Percentiles rank a stretch among this genome's conserved stretches.
These are phyloP conservation scores for Penicillium mononematosum DNA, from an alignment of 495 filamentous ascomycete species.

Conservation along the genomic window DNA sequence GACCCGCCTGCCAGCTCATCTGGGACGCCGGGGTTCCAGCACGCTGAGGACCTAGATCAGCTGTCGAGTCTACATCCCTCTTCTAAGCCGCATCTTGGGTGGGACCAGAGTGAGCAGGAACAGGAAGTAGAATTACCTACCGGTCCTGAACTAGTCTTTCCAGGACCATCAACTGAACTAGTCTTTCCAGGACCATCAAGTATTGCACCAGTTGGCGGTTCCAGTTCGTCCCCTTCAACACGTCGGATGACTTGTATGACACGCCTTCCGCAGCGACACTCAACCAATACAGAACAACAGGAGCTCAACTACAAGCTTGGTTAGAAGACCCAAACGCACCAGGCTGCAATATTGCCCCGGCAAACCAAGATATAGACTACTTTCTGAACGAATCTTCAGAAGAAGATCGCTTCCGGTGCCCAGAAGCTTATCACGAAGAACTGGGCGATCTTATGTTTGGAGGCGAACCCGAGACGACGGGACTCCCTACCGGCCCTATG, in stretches of 20 bases:
- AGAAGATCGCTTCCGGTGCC: too few species aligned
- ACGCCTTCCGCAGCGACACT: neutral
- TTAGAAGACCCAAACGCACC: neutral
- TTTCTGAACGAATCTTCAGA: neutral
- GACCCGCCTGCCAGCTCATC: too few species aligned
- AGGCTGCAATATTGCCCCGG: neutral
- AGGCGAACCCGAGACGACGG: neutral
- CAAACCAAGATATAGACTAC: neutral
- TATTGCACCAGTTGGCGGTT: neutral
- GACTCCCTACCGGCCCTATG: neutral
- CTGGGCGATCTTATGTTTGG: neutral
- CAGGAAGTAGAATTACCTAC: too few species aligned
- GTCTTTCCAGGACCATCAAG: neutral
- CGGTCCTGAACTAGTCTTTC: too few species aligned
- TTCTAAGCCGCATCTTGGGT: too few species aligned
- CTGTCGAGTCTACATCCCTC: too few species aligned
- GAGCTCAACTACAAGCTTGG: constrained; percentile 3
- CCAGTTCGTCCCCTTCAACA: neutral
- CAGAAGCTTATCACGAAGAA: neutral
- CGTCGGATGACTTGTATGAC: neutral
- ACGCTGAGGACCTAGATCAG: too few species aligned
- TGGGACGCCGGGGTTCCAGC: too few species aligned
- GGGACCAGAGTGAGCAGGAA: too few species aligned
- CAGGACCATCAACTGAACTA: neutral
- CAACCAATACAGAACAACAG: neutral